These are phyloP conservation scores for Pseudoneurospora amorphoporcata DNA, from an alignment of 495 filamentous ascomycete genomes.

Conservation along the genomic window DNA sequence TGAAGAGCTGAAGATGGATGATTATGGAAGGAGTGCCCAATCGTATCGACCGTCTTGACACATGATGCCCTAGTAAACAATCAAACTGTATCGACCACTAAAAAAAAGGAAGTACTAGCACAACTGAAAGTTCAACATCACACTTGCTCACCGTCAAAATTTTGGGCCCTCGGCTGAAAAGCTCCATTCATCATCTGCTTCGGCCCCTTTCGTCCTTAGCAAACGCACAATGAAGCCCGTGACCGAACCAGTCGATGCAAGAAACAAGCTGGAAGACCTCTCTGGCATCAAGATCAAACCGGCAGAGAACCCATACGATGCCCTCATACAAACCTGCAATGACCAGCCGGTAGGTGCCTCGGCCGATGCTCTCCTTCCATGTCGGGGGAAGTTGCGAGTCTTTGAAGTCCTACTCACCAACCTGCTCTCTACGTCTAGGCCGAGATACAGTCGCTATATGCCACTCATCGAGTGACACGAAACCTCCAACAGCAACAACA, in stretches of 20 bases:
- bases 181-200: not conserved
- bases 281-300: constrained; percentile 39
- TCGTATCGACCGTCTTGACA: not conserved
- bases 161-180: not conserved
- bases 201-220: not conserved
- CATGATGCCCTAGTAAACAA: not conserved
- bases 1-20: not conserved
- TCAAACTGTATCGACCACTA: not conserved
- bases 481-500: constrained; percentile 61
- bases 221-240: constrained; percentile 21
- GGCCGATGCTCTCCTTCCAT: constrained; percentile 4
- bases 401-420: not conserved
- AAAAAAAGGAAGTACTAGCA: not conserved
- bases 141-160: not conserved
- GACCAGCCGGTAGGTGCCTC: constrained; percentile 44
- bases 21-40: not conserved
- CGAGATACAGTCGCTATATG: constrained; percentile 62
- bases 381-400: not conserved
- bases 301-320: constrained; percentile 64
- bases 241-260: constrained; percentile 32
- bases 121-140: not conserved
- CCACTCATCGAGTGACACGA: constrained; percentile 58
- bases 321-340: constrained; percentile 52
- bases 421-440: constrained; percentile 30
- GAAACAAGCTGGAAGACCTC: constrained; percentile 47